Percentiles rank a stretch among this genome's conserved stretches.
phyloP scores from a whole-genome alignment of 441 rosid species.

The Adansonia grandidieri region DNA sequence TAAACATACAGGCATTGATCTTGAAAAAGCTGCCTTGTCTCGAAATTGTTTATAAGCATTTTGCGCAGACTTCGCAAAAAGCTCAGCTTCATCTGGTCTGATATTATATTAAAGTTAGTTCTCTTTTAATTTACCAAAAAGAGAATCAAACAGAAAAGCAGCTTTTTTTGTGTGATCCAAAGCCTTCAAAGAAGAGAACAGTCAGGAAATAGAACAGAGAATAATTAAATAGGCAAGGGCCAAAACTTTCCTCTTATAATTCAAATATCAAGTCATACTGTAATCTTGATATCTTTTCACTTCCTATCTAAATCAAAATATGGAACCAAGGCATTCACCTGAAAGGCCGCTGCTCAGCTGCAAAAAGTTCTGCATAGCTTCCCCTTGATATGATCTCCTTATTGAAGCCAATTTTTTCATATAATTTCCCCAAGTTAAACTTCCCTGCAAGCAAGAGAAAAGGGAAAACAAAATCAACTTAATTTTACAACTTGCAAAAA shows the following conservation, averaged over 20 bases:
- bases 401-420: conserved; percentile 89
- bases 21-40: conserved; percentile 85
- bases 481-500: conserved; percentile 1
- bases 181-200: background rate
- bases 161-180: background rate
- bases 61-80: conserved; percentile 83
- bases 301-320: background rate
- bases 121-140: conserved; percentile 14
- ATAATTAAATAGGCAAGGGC: background rate
- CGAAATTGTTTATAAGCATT: conserved; percentile 78
- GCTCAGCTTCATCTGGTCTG: conserved; percentile 93
- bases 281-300: conserved; percentile 16
- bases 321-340: conserved; percentile 50
- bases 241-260: background rate
- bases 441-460: conserved; percentile 55
- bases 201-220: conserved; percentile 1
- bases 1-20: conserved; percentile 78
- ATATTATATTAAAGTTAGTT: conserved; percentile 28
- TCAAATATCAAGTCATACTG: background rate
- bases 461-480: conserved; percentile 11
- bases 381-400: conserved; percentile 96
- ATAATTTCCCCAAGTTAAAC: conserved; percentile 80
- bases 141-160: conserved; percentile 9
- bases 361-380: conserved; percentile 87
- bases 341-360: conserved; percentile 84